These are phyloP conservation scores for Xylaria hypoxylon DNA, from an alignment of 2,329 filamentous ascomycete species.

Conservation along the genomic window DNA sequence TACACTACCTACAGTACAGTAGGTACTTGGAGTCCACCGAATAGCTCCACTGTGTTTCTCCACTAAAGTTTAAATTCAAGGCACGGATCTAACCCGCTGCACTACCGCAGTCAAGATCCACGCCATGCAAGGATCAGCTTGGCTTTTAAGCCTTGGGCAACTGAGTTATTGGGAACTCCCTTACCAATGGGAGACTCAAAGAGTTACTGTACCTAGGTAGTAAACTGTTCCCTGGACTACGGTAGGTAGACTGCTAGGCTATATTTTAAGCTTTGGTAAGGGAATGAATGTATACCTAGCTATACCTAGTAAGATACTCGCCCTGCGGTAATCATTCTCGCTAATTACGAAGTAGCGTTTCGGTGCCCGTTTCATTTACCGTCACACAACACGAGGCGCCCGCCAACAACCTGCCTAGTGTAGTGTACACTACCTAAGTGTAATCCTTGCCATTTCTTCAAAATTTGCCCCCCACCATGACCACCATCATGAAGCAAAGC, in stretches of 20 bases:
- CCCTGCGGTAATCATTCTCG: no score
- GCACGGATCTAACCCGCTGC: slow-evolving; percentile 8
- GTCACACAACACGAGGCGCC: slow-evolving; percentile 26
- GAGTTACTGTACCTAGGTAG: no score
- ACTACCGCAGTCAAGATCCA: neutral
- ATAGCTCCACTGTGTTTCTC: neutral
- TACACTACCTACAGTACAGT: neutral
- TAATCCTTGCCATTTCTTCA: slow-evolving; percentile 2
- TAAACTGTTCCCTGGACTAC: no score
- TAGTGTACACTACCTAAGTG: neutral
- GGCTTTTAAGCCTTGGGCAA: no score
- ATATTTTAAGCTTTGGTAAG: no score
- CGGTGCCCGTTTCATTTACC: slow-evolving; percentile 17
- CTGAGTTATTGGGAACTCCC: no score
- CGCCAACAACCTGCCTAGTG: neutral
- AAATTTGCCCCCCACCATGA: neutral
- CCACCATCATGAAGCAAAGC: slow-evolving; percentile 17
- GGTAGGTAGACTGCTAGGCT: no score
- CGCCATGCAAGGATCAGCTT: neutral
- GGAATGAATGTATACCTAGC: no score
- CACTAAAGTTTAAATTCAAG: slow-evolving; percentile 18
- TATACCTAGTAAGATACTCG: no score
- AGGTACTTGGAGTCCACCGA: no score
- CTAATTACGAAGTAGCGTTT: slow-evolving; percentile 12
- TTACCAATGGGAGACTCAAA: no score